phyloP scores from a whole-genome alignment of 2,329 filamentous ascomycete genomes.

The Ceratocystis destructans region DNA sequence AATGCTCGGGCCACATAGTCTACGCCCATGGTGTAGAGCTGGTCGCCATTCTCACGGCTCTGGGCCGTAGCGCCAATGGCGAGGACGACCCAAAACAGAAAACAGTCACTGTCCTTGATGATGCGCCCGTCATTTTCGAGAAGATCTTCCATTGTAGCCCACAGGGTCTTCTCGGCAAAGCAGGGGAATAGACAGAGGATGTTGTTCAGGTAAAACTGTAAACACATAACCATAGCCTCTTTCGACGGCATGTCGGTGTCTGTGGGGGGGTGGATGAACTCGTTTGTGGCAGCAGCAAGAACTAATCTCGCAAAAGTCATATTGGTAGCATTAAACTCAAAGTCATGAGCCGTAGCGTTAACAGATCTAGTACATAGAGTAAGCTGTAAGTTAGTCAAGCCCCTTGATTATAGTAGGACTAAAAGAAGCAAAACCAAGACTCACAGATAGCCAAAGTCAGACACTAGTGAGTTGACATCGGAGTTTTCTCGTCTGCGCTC shows the following conservation, averaged over 20 bases:
- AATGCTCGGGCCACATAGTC: slow-evolving; percentile 51
- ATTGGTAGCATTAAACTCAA: slow-evolving; percentile 72
- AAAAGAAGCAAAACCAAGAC: slow-evolving; percentile 24
- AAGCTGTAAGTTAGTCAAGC: neutral
- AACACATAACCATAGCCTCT: slow-evolving; percentile 32
- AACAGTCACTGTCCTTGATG: slow-evolving; percentile 59
- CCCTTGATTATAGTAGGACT: neutral
- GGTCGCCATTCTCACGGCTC: slow-evolving; percentile 54
- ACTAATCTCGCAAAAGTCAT: slow-evolving; percentile 89
- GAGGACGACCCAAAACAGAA: slow-evolving; percentile 78
- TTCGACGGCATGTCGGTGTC: slow-evolving; percentile 51
- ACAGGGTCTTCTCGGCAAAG: slow-evolving; percentile 66
- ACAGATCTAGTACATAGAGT: slow-evolving; percentile 49
- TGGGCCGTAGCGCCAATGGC: slow-evolving; percentile 66
- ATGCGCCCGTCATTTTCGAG: slow-evolving; percentile 55
- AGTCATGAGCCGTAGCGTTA: slow-evolving; percentile 87
- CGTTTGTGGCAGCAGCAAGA: slow-evolving; percentile 65
- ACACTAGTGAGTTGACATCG: slow-evolving; percentile 82
- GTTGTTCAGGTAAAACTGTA: slow-evolving; percentile 76
- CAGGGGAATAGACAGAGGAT: slow-evolving; percentile 69
- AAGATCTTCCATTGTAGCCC: slow-evolving; percentile 65
- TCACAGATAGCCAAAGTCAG: slow-evolving; percentile 83
- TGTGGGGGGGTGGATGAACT: slow-evolving; percentile 50
- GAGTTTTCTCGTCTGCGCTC: slow-evolving; percentile 58
- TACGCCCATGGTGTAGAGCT: slow-evolving; percentile 44